A percentile compares a stretch with the other conserved stretches of the same genome.
Evolutionary conservation across 2,329 filamentous ascomycete species (phyloP).

Genomic region (Lasiodiplodia sp.): DNA sequence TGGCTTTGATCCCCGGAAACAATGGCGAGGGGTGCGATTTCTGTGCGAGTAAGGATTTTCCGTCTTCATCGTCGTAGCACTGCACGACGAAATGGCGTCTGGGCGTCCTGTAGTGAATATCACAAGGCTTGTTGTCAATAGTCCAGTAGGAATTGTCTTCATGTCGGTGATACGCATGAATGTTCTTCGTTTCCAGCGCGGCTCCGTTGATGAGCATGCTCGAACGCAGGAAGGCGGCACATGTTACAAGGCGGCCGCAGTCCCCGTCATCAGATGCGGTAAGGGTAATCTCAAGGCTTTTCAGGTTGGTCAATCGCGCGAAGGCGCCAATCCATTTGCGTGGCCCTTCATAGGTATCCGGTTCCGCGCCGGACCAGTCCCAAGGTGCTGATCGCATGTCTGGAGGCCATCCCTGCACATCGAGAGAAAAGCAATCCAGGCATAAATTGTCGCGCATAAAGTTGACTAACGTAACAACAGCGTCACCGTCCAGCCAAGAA

Average conservation of each 20-base stretch:
- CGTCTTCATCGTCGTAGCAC: background rate
- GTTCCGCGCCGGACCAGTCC: background rate
- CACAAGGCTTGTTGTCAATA: background rate
- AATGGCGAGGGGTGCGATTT: background rate
- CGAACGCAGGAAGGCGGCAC: background rate
- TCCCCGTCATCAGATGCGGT: background rate
- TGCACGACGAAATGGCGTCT: background rate
- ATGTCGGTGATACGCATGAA: background rate
- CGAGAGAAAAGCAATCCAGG: background rate
- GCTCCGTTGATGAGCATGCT: background rate
- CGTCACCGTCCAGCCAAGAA: background rate
- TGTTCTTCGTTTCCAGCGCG: background rate
- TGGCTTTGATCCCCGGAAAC: background rate
- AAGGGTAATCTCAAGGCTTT: background rate
- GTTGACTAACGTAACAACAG: background rate
- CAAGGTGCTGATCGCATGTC: background rate
- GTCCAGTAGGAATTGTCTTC: background rate
- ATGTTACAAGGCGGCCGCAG: background rate
- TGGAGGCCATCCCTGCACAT: background rate
- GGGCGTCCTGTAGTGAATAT: background rate
- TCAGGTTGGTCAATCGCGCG: background rate
- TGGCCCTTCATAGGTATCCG: background rate
- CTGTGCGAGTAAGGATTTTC: background rate
- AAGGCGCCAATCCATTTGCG: background rate
- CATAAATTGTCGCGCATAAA: background rate